Evolutionary conservation across 1,284 basidiomycete species (phyloP).

Genomic region (Uromyces viciae-fabae): DNA sequence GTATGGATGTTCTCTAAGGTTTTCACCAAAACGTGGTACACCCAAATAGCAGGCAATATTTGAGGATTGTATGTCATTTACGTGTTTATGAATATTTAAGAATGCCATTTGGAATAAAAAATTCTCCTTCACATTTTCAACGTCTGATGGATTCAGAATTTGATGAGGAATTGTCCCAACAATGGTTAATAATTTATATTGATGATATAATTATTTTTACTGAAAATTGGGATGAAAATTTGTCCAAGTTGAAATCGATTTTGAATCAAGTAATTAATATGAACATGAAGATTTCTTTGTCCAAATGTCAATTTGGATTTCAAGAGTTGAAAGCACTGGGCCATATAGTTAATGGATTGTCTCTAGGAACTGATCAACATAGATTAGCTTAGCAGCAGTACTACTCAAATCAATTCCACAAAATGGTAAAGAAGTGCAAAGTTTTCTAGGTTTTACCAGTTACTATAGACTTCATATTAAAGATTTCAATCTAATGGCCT

Average conservation of each 20-base stretch:
- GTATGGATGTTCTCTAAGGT: slow-evolving; percentile 13
- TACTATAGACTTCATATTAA: background rate
- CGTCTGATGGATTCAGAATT: background rate
- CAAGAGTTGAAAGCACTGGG: background rate
- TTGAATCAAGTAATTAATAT: background rate
- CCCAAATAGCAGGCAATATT: background rate
- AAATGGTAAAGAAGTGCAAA: background rate
- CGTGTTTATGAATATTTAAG: background rate
- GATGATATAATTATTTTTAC: slow-evolving; percentile 7
- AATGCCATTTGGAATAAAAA: background rate
- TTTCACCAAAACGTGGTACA: slow-evolving; percentile 11
- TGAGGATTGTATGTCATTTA: background rate
- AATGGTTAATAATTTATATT: background rate
- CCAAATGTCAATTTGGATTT: slow-evolving; percentile 16
- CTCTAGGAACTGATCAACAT: background rate
- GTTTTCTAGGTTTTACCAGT: slow-evolving; percentile 3
- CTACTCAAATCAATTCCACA: background rate
- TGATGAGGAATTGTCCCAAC: background rate
- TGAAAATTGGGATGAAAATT: background rate
- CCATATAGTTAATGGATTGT: background rate
- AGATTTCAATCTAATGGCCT: background rate
- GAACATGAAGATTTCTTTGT: background rate
- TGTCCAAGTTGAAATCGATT: background rate
- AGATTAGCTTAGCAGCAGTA: slow-evolving; percentile 10
- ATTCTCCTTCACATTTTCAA: background rate